Conservation (phyloP, 179 eudicot species). For the Actinidia polygama region DNA sequence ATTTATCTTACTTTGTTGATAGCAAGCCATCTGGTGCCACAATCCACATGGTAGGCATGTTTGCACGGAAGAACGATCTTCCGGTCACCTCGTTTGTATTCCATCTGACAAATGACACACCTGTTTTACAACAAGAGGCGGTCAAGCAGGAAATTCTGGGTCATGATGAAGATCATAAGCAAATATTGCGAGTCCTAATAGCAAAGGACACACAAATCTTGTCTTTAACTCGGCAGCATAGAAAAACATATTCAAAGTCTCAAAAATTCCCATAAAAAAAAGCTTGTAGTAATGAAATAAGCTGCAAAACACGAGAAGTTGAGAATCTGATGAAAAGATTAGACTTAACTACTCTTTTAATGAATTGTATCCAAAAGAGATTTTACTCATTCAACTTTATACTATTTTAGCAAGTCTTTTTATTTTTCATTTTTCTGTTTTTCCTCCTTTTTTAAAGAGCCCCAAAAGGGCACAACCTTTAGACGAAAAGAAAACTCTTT, state of each 20-base stretch:
- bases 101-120: constrained; percentile 98
- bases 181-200: not conserved
- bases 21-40: constrained; percentile 90
- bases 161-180: not conserved
- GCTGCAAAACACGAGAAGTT: not conserved
- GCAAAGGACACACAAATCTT: not conserved
- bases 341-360: too few species aligned
- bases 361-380: too few species aligned
- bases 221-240: not conserved
- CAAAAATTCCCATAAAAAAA: not conserved
- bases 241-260: constrained; percentile 1
- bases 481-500: too few species aligned
- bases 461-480: too few species aligned
- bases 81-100: constrained; percentile 76
- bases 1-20: constrained; percentile 83
- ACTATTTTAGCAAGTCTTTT: too few species aligned
- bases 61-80: constrained; percentile 86
- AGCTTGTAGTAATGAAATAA: not conserved
- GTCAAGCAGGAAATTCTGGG: not conserved
- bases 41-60: constrained; percentile 77
- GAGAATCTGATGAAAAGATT: not conserved
- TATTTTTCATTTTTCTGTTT: too few species aligned
- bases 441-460: too few species aligned
- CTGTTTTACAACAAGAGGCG: constrained; percentile 35
- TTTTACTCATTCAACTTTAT: too few species aligned